Evolutionary conservation across 116 monocot genomes (phyloP).

Genomic region (Cymodocea nodosa): DNA sequence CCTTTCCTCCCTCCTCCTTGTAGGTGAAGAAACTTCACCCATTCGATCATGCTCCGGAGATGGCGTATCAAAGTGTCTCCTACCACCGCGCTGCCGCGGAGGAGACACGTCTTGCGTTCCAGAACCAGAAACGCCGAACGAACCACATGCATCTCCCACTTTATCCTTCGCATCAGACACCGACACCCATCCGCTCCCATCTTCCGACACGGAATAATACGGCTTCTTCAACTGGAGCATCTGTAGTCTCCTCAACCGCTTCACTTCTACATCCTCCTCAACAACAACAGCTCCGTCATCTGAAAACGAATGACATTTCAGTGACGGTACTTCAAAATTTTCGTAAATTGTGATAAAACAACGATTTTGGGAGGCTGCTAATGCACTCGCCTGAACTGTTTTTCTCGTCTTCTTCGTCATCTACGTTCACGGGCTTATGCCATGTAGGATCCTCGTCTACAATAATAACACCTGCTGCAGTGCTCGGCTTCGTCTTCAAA

Average conservation of each 20-base stretch:
- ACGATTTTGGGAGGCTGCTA: constrained; percentile 7
- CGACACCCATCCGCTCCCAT: constrained; percentile 88
- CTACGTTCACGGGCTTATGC: constrained; percentile 61
- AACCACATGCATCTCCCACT: neutral
- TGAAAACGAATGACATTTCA: constrained; percentile 10
- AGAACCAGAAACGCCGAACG: neutral
- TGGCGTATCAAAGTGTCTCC: constrained; percentile 27
- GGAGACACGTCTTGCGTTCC: constrained; percentile 33
- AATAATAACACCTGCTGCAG: constrained; percentile 47
- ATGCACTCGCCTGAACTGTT: constrained; percentile 13
- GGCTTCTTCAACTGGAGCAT: constrained; percentile 47
- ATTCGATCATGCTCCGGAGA: constrained; percentile 16
- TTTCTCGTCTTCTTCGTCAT: constrained; percentile 38
- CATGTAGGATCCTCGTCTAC: constrained; percentile 89
- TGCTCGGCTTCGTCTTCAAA: constrained; percentile 2
- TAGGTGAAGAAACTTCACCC: constrained; percentile 30
- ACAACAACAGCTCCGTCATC: constrained; percentile 55
- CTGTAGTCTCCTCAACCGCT: constrained; percentile 74
- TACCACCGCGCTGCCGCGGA: constrained; percentile 19
- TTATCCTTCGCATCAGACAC: constrained; percentile 12
- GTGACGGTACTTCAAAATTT: neutral
- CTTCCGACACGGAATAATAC: constrained; percentile 56
- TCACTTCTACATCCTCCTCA: constrained; percentile 90
- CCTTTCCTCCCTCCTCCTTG: constrained; percentile 1
- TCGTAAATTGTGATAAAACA: neutral